A percentile compares a stretch with the other conserved stretches of the same genome.
Evolutionary conservation across 345 rosid species (phyloP).

Genomic region (Eutrema japonicum): DNA sequence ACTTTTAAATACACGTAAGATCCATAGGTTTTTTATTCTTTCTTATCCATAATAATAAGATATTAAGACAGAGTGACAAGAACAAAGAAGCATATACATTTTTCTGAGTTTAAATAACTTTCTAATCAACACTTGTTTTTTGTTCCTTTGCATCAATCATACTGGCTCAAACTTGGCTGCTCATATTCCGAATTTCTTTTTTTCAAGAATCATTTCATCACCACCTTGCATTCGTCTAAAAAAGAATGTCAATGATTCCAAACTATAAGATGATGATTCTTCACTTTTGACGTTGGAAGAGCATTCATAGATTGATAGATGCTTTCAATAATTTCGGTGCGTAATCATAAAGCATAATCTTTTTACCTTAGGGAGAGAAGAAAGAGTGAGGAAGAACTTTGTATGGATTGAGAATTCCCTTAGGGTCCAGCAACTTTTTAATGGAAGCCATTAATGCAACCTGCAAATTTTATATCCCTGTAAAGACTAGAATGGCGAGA

Average conservation of each 20-base stretch:
- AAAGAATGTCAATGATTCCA: constrained; percentile 47
- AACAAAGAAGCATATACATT: constrained; percentile 39
- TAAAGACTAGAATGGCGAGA: constrained; percentile 7
- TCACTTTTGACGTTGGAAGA: constrained; percentile 44
- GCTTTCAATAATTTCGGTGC: constrained; percentile 46
- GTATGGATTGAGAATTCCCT: constrained; percentile 84
- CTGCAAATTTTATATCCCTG: constrained; percentile 39
- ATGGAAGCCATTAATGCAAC: constrained; percentile 80
- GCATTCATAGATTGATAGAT: constrained; percentile 38
- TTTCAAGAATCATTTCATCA: constrained; percentile 40
- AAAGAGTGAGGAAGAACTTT: constrained; percentile 74
- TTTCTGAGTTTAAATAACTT: constrained; percentile 23
- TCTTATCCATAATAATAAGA: constrained; percentile 27
- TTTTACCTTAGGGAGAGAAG: constrained; percentile 41
- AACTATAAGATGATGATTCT: constrained; percentile 38
- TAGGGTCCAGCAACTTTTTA: constrained; percentile 79
- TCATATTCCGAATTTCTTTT: constrained; percentile 29
- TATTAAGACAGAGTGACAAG: constrained; percentile 23
- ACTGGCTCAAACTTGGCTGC: constrained; percentile 39
- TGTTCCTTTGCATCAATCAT: constrained; percentile 37
- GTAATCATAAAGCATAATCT: constrained; percentile 41
- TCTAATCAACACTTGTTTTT: constrained; percentile 23
- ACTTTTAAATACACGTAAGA: constrained; percentile 32
- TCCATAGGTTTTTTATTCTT: constrained; percentile 28
- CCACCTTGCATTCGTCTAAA: constrained; percentile 26